Evolutionary conservation across 495 filamentous ascomycete genomes (phyloP), one percentile per base, ranked within the genome.

Genomic region (Penicillium lividum): DNA sequence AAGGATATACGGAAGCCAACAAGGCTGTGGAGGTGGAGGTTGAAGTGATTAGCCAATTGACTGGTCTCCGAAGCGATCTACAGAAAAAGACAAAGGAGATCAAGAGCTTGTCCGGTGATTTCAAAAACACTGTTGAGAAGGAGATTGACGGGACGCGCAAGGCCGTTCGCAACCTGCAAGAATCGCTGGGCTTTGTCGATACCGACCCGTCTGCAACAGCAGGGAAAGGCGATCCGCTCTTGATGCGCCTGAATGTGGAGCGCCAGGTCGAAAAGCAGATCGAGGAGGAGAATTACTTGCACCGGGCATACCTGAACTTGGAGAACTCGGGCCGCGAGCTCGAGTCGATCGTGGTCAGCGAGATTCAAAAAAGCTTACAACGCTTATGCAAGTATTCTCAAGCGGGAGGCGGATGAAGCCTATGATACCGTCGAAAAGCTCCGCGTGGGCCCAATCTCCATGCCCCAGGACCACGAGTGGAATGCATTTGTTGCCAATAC

Each of bases 361-460:
- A 98, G 71, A 97, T 98, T 53, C 92, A 98, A 63, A 97, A 97
- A 97, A 66, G 89, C 92, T 4, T 97, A 98, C 74, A 95, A 92
- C 66, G 91, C 90, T 3, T 93, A 95, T 63, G 89, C 93, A 25
- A 86, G 86, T 53, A 93, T 98, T 60, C 77, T 98, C 56, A 94
- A 90, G 70, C 83, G 90, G 48, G 95, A 98, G 68, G 87, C 91
- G 10, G 92, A 97, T 58, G 86, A 88, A 53, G 85, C 86, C 1
- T 89, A 91, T 59, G 82, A 85, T 43, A 82, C 90, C 28, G 82
- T 92, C 10, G 91, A 97, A 44, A 87, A 86, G 61, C 87, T 98
- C 6, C 89, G 89, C n/a, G 81, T 77, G 22, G 91, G 93, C 0
- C 93, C 92, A 18, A 84, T 98, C 57, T 80, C 88, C 2, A 92